phyloP scores from a whole-genome alignment of 2,329 filamentous ascomycete genomes.

The Tolypocladium tropicale region DNA sequence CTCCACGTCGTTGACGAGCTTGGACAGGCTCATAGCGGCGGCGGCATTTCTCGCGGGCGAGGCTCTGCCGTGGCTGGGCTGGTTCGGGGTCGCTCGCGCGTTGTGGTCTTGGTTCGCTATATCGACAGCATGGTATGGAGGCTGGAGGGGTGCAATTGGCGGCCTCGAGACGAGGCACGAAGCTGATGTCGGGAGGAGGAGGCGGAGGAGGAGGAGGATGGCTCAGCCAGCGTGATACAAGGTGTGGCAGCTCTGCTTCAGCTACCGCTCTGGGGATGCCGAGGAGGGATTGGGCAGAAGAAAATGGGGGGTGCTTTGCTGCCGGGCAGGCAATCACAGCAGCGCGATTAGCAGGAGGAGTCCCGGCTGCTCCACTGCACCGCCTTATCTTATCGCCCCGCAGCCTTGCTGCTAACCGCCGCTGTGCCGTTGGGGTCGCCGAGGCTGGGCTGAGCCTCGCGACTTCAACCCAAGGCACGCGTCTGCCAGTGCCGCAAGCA shows the following conservation, averaged over 20 bases:
- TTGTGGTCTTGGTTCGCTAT: slow-evolving; percentile 2
- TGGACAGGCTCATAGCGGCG: slow-evolving; percentile 28
- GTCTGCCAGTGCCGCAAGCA: neutral
- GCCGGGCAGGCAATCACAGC: slow-evolving; percentile 3
- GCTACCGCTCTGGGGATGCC: neutral
- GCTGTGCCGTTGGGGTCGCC: neutral
- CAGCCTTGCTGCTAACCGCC: neutral
- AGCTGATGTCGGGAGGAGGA: neutral
- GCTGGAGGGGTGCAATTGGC: neutral
- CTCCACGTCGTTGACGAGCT: slow-evolving; percentile 39
- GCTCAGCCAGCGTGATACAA: neutral
- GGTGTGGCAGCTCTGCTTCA: slow-evolving; percentile 1
- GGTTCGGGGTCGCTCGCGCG: slow-evolving; percentile 5
- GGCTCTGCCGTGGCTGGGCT: slow-evolving; percentile 4
- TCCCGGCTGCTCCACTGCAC: neutral
- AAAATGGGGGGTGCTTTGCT: neutral
- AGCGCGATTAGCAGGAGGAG: slow-evolving; percentile 1
- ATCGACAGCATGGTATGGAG: slow-evolving; percentile 1
- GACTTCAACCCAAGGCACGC: neutral
- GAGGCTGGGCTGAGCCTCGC: neutral
- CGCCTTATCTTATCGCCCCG: slow-evolving; percentile 5
- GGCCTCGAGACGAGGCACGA: neutral
- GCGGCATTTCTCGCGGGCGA: slow-evolving; percentile 21
- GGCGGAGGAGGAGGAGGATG: neutral
- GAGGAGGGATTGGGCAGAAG: neutral